These are phyloP conservation scores for Cronartium quercuum DNA, from an alignment of 1,284 basidiomycete species.

Conservation along the genomic window DNA sequence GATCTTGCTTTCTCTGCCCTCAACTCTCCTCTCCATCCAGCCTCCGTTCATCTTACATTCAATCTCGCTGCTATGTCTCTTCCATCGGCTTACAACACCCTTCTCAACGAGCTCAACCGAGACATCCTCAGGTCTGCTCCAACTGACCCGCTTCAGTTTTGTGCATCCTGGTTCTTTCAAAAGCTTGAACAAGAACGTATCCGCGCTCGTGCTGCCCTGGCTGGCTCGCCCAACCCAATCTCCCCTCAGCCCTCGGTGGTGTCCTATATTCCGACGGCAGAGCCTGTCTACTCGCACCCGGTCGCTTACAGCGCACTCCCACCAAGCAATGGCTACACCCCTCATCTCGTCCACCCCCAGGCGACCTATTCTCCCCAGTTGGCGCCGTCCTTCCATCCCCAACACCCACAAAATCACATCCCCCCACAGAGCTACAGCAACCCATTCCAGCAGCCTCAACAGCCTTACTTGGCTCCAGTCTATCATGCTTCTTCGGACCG, in stretches of 20 bases:
- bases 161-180: constrained; percentile 88
- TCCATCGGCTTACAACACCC: constrained; percentile 42
- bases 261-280: constrained; percentile 50
- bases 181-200: constrained; percentile 74
- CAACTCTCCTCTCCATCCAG: no score
- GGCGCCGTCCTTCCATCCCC: background rate
- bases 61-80: no score
- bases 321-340: no score
- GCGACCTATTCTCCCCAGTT: background rate
- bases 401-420: background rate
- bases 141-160: constrained; percentile 83
- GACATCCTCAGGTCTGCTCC: constrained; percentile 79
- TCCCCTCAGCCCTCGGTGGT: constrained; percentile 51
- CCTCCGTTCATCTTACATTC: no score
- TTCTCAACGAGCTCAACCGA: constrained; percentile 78
- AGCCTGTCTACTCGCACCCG: constrained; percentile 60
- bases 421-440: background rate
- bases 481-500: constrained; percentile 40
- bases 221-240: constrained; percentile 55
- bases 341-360: constrained; percentile 45
- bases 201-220: constrained; percentile 60
- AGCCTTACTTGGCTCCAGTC: constrained; percentile 42
- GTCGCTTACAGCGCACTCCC: constrained; percentile 50
- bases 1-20: no score
- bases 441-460: constrained; percentile 18